These are phyloP conservation scores for Russula brevipes DNA, from an alignment of 768 basidiomycete species.

Conservation along the genomic window DNA sequence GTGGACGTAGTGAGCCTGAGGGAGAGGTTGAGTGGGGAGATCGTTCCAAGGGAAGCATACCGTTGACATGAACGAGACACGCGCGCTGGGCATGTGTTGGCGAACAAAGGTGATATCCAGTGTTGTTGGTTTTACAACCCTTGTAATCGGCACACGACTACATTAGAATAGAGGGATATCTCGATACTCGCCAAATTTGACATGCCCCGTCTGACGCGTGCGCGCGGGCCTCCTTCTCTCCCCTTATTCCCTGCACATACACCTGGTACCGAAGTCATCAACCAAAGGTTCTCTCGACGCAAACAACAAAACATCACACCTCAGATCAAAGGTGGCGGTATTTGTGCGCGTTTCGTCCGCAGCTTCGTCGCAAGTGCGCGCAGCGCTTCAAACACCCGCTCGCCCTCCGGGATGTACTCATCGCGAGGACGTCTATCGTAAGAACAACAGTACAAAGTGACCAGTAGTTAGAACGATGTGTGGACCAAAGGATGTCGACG, in stretches of 20 bases:
- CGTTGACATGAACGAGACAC: neutral
- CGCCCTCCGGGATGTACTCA: no score
- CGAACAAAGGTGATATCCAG: neutral
- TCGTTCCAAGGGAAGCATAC: no score
- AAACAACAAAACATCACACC: no score
- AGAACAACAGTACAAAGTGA: no score
- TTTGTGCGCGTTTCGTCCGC: no score
- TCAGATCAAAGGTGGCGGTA: no score
- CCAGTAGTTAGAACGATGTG: no score
- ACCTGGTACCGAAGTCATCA: conserved; percentile 40
- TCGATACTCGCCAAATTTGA: conserved; percentile 76
- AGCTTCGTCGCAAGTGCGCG: no score
- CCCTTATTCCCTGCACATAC: conserved; percentile 84
- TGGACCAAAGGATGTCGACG: no score
- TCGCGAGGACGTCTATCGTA: no score
- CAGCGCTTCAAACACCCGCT: no score
- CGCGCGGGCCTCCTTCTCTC: conserved; percentile 87
- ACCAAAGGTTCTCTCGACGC: neutral
- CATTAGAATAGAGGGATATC: conserved; percentile 5
- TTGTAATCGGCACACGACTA: neutral
- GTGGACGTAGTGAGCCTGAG: conserved; percentile 48
- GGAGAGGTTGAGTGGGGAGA: conserved; percentile 36
- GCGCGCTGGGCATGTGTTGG: neutral
- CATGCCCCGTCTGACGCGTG: conserved; percentile 91
- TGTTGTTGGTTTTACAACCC: conserved; percentile 1